Conservation (phyloP, 164 flowering plant species). For the Warburgia ugandensis region DNA sequence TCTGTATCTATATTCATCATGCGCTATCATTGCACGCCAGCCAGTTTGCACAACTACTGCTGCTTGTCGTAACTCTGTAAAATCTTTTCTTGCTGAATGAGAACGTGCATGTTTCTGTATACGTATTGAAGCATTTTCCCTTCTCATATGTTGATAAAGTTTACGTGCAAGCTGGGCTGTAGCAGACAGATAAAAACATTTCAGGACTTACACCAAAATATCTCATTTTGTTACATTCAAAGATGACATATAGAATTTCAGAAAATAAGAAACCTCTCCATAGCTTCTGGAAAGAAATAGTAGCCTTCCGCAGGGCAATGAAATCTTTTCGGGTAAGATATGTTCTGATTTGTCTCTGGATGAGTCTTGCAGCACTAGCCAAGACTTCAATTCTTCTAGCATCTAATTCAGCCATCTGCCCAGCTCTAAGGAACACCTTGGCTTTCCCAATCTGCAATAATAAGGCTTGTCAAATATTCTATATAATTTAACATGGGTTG, state of each 20-base stretch:
- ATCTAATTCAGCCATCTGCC: slow-evolving; percentile 94
- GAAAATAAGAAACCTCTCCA: slow-evolving; percentile 59
- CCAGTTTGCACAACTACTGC: slow-evolving; percentile 67
- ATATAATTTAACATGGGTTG: no score
- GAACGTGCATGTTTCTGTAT: slow-evolving; percentile 57
- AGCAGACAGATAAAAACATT: background rate
- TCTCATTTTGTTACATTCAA: background rate
- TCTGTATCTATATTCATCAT: slow-evolving; percentile 48
- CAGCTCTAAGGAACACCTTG: slow-evolving; percentile 86
- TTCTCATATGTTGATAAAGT: slow-evolving; percentile 51
- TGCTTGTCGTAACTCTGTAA: slow-evolving; percentile 35
- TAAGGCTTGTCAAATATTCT: no score
- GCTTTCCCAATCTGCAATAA: slow-evolving; percentile 70
- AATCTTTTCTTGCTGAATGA: slow-evolving; percentile 40
- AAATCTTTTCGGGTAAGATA: slow-evolving; percentile 61
- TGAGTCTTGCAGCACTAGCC: slow-evolving; percentile 57
- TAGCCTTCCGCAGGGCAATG: slow-evolving; percentile 38
- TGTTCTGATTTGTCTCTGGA: slow-evolving; percentile 74
- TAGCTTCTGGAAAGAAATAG: slow-evolving; percentile 46
- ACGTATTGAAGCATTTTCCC: slow-evolving; percentile 59
- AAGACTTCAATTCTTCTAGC: slow-evolving; percentile 72
- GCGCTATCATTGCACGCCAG: slow-evolving; percentile 60
- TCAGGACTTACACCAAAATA: background rate
- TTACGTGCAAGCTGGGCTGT: slow-evolving; percentile 63
- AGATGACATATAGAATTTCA: background rate